These are phyloP conservation scores for Tremella mesenterica DNA, from an alignment of 768 basidiomycete species.

Conservation along the genomic window DNA sequence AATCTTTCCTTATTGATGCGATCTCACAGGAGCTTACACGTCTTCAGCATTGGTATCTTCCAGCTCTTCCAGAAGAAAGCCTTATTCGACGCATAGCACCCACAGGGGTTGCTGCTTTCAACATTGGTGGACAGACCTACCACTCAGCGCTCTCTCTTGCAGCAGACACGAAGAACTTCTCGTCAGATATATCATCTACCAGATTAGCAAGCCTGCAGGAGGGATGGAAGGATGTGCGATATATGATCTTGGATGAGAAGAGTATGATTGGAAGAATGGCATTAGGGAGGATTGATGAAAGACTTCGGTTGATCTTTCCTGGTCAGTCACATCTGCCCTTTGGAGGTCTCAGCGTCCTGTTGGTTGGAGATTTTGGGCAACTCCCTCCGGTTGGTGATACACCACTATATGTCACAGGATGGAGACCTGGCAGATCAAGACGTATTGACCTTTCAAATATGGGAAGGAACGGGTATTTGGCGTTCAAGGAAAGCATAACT, in stretches of 20 bases:
- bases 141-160: background rate
- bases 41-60: background rate
- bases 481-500: background rate
- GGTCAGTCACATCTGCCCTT: background rate
- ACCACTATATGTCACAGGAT: background rate
- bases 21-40: constrained; percentile 1
- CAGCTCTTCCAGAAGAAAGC: background rate
- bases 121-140: constrained; percentile 3
- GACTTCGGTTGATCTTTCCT: background rate
- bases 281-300: background rate
- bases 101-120: constrained; percentile 7
- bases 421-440: background rate
- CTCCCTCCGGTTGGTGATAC: background rate
- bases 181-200: background rate
- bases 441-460: too few species aligned
- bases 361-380: background rate
- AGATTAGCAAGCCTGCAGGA: background rate
- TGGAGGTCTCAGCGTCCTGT: background rate
- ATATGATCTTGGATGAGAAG: constrained; percentile 6
- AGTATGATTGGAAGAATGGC: background rate
- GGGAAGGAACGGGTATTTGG: background rate
- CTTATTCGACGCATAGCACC: constrained; percentile 1
- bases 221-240: background rate
- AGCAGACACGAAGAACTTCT: background rate
- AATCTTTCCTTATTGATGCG: constrained; percentile 6